Conservation (phyloP, 345 rosid genomes). For the Stellera chamaejasme region DNA sequence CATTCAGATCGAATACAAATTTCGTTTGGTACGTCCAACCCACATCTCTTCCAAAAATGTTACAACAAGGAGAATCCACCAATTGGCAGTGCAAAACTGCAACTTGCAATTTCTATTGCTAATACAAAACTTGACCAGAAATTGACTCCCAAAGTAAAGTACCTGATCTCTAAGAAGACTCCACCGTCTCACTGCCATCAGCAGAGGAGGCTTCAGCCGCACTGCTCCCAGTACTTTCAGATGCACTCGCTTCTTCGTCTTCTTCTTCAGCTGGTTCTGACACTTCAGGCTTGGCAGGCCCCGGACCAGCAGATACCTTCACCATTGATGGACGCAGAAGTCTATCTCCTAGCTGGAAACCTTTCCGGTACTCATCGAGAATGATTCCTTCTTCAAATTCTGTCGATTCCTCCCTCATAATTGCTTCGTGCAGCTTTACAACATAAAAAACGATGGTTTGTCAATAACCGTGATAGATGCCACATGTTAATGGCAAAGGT, state of each 20-base stretch:
- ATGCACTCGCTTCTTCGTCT: conserved; percentile 16
- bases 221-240: conserved; percentile 21
- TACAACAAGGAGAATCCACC: too few species aligned
- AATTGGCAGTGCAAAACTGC: too few species aligned
- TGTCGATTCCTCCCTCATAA: conserved; percentile 77
- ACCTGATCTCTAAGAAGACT: conserved; percentile 28
- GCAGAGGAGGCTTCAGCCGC: neutral
- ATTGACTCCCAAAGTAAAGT: neutral
- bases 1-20: too few species aligned
- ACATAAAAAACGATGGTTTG: conserved; percentile 4
- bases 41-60: too few species aligned
- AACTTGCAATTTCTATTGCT: conserved; percentile 7
- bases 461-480: neutral
- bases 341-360: conserved; percentile 77
- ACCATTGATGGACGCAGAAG: conserved; percentile 95
- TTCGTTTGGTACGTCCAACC: too few species aligned
- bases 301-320: conserved; percentile 97
- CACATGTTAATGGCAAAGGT: neutral
- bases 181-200: conserved; percentile 21
- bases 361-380: conserved; percentile 80
- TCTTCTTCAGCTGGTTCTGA: conserved; percentile 29
- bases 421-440: conserved; percentile 85
- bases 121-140: conserved; percentile 28
- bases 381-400: conserved; percentile 78
- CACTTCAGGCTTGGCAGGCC: conserved; percentile 53